These are phyloP conservation scores for Candida silvicultrix DNA, from an alignment of 805 yeast genomes.

Conservation along the genomic window DNA sequence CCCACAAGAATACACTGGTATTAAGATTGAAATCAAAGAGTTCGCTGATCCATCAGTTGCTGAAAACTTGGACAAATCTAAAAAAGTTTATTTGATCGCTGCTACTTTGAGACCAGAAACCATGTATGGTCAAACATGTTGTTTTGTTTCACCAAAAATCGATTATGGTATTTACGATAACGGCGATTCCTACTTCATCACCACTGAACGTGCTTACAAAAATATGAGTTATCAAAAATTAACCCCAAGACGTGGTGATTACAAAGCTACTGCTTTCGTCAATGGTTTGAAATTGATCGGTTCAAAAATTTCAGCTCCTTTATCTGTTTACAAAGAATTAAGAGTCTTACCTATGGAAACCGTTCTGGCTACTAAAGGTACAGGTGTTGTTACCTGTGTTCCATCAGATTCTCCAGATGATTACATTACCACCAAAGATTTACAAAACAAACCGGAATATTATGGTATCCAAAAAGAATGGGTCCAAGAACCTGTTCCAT, in stretches of 20 bases:
- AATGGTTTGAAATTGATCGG: slow-evolving; percentile 78
- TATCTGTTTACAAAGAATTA: slow-evolving; percentile 60
- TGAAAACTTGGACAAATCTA: slow-evolving; percentile 34
- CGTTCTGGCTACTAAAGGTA: slow-evolving; percentile 90
- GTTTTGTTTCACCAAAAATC: slow-evolving; percentile 95
- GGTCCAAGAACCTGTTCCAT: slow-evolving; percentile 73
- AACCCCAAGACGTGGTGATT: slow-evolving; percentile 83
- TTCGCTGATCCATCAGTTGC: slow-evolving; percentile 41
- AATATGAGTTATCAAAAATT: slow-evolving; percentile 95
- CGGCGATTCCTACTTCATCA: slow-evolving; percentile 68
- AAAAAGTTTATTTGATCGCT: slow-evolving; percentile 80
- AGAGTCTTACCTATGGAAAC: slow-evolving; percentile 97
- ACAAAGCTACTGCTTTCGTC: slow-evolving; percentile 50
- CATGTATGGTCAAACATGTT: slow-evolving; percentile 97
- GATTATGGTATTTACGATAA: slow-evolving; percentile 88
- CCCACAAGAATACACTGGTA: slow-evolving; percentile 94
- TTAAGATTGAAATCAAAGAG: slow-evolving; percentile 73
- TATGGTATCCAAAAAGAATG: slow-evolving; percentile 81
- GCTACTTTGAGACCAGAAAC: slow-evolving; percentile 99
- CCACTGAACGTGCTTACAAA: slow-evolving; percentile 93
- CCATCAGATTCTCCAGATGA: slow-evolving; percentile 99
- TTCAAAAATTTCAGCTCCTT: slow-evolving; percentile 80
- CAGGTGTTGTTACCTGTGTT: slow-evolving; percentile 98
- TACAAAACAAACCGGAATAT: slow-evolving; percentile 84
- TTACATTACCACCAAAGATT: slow-evolving; percentile 77